Conservation (phyloP, 2,329 filamentous ascomycete species). For the Aspergillus japonicus region DNA sequence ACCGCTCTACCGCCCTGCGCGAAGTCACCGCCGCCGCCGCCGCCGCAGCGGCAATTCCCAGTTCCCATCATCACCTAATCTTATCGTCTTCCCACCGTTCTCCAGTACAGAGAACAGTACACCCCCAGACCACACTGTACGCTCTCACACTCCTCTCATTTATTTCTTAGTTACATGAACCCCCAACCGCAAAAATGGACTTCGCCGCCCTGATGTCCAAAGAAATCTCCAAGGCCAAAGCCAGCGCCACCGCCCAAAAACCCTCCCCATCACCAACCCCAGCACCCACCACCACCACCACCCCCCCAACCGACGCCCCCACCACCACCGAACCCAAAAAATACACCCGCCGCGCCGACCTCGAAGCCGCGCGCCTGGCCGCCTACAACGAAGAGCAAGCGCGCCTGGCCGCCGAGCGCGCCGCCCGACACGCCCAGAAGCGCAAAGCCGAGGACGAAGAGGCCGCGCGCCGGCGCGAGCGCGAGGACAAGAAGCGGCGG, state of each 20-base stretch:
- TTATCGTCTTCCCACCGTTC: background rate
- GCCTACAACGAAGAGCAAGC: slow-evolving; percentile 81
- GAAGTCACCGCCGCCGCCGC: no score
- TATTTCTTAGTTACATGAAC: no score
- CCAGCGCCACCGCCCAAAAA: background rate
- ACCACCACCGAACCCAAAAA: slow-evolving; percentile 57
- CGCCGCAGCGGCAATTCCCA: background rate
- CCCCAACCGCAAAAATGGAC: slow-evolving; percentile 72
- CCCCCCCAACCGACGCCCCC: slow-evolving; percentile 24
- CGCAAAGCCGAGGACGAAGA: slow-evolving; percentile 88
- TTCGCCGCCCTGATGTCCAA: slow-evolving; percentile 92
- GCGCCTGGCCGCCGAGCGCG: slow-evolving; percentile 67
- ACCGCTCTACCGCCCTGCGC: no score
- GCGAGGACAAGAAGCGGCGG: slow-evolving; percentile 77
- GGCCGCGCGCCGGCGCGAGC: slow-evolving; percentile 62
- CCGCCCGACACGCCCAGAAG: slow-evolving; percentile 70
- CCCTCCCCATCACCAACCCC: no score
- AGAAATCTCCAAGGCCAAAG: slow-evolving; percentile 81
- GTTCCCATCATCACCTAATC: background rate
- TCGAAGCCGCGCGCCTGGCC: slow-evolving; percentile 77
- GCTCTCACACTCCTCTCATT: no score
- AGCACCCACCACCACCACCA: slow-evolving; percentile 13
- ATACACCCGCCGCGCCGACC: slow-evolving; percentile 79
- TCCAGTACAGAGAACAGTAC: no score
- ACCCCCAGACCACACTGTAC: no score